Base-by-base conservation (phyloP, 2,329 filamentous ascomycete species). In the Atkinsonella hypoxylon region DNA sequence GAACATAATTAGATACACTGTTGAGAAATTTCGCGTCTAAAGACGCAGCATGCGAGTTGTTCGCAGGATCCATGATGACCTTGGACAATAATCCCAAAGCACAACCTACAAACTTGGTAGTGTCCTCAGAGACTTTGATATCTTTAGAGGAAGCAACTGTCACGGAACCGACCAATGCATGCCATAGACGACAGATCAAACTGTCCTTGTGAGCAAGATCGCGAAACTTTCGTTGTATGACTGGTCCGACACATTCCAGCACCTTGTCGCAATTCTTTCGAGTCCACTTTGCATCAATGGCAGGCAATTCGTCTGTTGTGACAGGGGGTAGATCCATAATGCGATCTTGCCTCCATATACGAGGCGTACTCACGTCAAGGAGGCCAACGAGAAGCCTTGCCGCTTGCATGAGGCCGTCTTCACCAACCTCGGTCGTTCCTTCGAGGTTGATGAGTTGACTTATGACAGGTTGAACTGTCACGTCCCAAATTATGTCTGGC, bases 271-370 rank as follows among this genome's bases (percentile, higher is more conserved):
- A 71, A 54, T 87, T 88, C 52, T 79, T 83, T 49, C 91, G 80
- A 12, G 94, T 74, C 93, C 93, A 98, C 70, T 85, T 89, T 4
- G 86, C 75, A 60, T 97, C 89, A 7, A 97, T 71, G 7, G 83
- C 72, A 6, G 89, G 87, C n/a, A 98, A 72, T 53, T 96, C 89
- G n/a, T 83, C 79, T 0, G 83, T 75, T 48, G 73, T 77, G 49
- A 81, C 68, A 32, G 82, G 66, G 3, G 78, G 70, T 15, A 69
- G 67, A 18, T 85, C 79, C 52, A 81, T 73, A 10, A 87, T 83
- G 48, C 83, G 82, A 54, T 86, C 81, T 56, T 87, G 82, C 49
- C 79, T 83, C 89, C 89, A 97, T 4, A 83, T 65, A 54, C 82
- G 67, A 45, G 72, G 67, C 10, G 74, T 71, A 53, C 70, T 77